These are phyloP conservation scores for Leccinum fallax DNA, from an alignment of 1,284 basidiomycete genomes.

Conservation along the genomic window DNA sequence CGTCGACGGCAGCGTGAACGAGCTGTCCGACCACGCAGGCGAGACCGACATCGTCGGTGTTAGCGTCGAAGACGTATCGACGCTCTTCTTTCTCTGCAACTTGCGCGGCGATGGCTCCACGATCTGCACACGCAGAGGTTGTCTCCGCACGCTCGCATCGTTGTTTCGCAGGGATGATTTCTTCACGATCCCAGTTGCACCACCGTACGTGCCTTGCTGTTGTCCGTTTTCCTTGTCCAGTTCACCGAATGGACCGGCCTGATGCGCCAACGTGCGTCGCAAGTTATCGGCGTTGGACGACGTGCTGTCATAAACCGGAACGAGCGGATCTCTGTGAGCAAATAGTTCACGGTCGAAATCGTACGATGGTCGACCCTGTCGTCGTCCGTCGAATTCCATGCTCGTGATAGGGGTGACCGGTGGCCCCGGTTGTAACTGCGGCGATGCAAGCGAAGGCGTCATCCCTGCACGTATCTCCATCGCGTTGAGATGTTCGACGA, in stretches of 20 bases:
- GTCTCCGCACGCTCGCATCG: slow-evolving; percentile 22
- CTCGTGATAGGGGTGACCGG: slow-evolving; percentile 24
- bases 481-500: slow-evolving; percentile 77
- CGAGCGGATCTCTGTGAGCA: slow-evolving; percentile 15
- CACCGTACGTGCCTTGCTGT: slow-evolving; percentile 12
- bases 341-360: slow-evolving; percentile 3
- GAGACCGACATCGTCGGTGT: slow-evolving; percentile 25
- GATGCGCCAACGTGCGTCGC: not conserved
- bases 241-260: slow-evolving; percentile 25
- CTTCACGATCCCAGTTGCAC: slow-evolving; percentile 30
- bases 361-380: slow-evolving; percentile 14
- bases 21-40: slow-evolving; percentile 51
- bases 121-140: slow-evolving; percentile 50
- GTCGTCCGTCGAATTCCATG: slow-evolving; percentile 20
- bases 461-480: slow-evolving; percentile 53
- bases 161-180: slow-evolving; percentile 49
- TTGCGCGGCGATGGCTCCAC: slow-evolving; percentile 47
- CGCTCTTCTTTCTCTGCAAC: slow-evolving; percentile 47
- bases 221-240: slow-evolving; percentile 41
- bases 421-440: slow-evolving; percentile 19
- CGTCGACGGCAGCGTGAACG: slow-evolving; percentile 44
- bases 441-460: slow-evolving; percentile 20
- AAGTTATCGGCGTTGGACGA: slow-evolving; percentile 4
- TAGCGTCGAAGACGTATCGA: slow-evolving; percentile 12
- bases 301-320: slow-evolving; percentile 3